A percentile compares a stretch with the other conserved stretches of the same genome.
These are phyloP conservation scores for Mycena vulgaris DNA, from an alignment of 768 basidiomycete genomes.

Conservation along the genomic window DNA sequence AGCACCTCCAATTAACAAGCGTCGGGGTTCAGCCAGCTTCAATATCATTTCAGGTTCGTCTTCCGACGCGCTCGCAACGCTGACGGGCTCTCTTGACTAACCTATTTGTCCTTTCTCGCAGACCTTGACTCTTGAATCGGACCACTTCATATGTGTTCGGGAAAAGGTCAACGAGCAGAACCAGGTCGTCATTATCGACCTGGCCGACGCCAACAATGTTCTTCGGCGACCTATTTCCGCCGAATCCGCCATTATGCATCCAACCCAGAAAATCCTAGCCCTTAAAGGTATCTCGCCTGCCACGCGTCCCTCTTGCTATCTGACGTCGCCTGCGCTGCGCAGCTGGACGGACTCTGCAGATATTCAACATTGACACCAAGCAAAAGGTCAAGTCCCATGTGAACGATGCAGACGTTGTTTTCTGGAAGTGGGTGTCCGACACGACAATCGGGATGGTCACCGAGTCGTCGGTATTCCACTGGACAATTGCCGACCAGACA, in stretches of 20 bases:
- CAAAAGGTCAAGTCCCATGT: constrained; percentile 97
- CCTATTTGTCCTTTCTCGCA: constrained; percentile 45
- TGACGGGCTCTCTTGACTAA: neutral
- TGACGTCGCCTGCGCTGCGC: constrained; percentile 36
- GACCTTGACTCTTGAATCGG: constrained; percentile 96
- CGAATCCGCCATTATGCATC: constrained; percentile 99
- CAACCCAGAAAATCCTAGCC: constrained; percentile 95
- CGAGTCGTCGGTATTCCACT: constrained; percentile 93
- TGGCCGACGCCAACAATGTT: constrained; percentile 97
- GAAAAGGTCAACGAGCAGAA: constrained; percentile 96
- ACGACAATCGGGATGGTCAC: constrained; percentile 96
- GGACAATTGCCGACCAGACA: constrained; percentile 83
- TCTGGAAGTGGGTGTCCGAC: constrained; percentile 99
- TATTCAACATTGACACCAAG: constrained; percentile 98
- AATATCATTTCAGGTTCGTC: constrained; percentile 94
- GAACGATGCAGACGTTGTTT: constrained; percentile 94
- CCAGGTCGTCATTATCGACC: constrained; percentile 99
- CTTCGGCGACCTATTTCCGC: constrained; percentile 95
- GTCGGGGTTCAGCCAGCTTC: constrained; percentile 96
- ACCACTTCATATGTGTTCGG: constrained; percentile 98
- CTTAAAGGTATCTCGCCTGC: constrained; percentile 77
- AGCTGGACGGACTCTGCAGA: constrained; percentile 96
- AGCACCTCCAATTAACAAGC: constrained; percentile 95
- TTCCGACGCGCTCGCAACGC: constrained; percentile 4
- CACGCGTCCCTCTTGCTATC: neutral